Evolutionary conservation across 2,329 filamentous ascomycete genomes (phyloP).

Genomic region (Gnomoniopsis sp.): DNA sequence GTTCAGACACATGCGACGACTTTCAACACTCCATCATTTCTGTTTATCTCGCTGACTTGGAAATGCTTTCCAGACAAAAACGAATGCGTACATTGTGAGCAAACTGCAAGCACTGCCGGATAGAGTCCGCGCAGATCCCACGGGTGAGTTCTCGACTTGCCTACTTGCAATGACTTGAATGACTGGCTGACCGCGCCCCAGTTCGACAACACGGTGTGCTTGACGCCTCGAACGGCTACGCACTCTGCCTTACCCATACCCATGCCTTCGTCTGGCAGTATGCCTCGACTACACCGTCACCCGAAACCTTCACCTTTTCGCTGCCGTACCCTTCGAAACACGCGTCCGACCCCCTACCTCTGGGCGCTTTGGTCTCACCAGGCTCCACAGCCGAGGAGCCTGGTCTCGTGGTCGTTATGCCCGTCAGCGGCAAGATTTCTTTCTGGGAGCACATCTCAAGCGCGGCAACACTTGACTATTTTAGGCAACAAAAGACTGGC

Average conservation of each 20-base stretch:
- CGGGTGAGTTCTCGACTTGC: slow-evolving; percentile 48
- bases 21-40: not conserved
- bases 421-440: slow-evolving; percentile 77
- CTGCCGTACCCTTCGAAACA: slow-evolving; percentile 70
- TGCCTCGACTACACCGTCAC: slow-evolving; percentile 61
- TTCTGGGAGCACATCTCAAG: slow-evolving; percentile 96
- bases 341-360: slow-evolving; percentile 67
- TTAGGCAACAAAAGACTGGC: slow-evolving; percentile 76
- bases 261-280: slow-evolving; percentile 93
- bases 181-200: slow-evolving; percentile 29
- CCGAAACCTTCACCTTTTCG: slow-evolving; percentile 76
- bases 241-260: slow-evolving; percentile 74
- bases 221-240: slow-evolving; percentile 66
- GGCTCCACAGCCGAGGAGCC: slow-evolving; percentile 76
- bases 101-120: slow-evolving; percentile 81
- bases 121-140: slow-evolving; percentile 63
- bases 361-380: slow-evolving; percentile 78
- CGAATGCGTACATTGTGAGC: slow-evolving; percentile 79
- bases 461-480: slow-evolving; percentile 78
- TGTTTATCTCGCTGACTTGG: slow-evolving; percentile 20
- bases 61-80: slow-evolving; percentile 63
- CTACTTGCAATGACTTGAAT: not conserved
- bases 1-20: not conserved
- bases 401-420: slow-evolving; percentile 82
- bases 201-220: slow-evolving; percentile 64